Percentiles rank a stretch among this genome's conserved stretches.
phyloP scores from a whole-genome alignment of 371 early-diverging fungal species.

The Parasitella parasitica region DNA sequence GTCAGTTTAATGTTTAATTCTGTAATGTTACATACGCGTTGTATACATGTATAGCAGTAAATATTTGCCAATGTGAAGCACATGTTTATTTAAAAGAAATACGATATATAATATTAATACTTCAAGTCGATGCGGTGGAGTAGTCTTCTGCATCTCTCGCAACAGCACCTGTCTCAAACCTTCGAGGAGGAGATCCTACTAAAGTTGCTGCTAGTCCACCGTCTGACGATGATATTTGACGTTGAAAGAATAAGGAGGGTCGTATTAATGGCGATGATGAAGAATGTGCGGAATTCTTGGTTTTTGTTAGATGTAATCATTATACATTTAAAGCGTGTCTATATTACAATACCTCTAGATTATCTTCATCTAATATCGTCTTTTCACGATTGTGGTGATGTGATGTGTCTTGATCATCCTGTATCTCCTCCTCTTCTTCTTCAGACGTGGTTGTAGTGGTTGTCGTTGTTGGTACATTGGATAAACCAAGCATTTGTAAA shows the following conservation, averaged over 20 bases:
- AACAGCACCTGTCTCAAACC: constrained; percentile 1
- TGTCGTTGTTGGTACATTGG: not conserved
- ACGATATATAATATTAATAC: not conserved
- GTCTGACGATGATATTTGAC: constrained; percentile 19
- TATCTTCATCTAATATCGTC: constrained; percentile 19
- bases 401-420: constrained; percentile 2
- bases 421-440: constrained; percentile 15
- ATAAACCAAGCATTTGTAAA: constrained; percentile 32
- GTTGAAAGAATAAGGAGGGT: constrained; percentile 11
- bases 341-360: constrained; percentile 8
- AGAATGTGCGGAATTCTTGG: constrained; percentile 2
- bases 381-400: constrained; percentile 22
- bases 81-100: too few relatives aligned
- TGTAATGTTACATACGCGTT: too few relatives aligned
- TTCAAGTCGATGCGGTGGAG: not conserved
- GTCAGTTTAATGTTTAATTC: too few relatives aligned
- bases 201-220: constrained; percentile 34
- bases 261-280: constrained; percentile 12
- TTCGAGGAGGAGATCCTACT: constrained; percentile 34
- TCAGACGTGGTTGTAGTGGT: constrained; percentile 3
- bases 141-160: not conserved
- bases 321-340: not conserved
- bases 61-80: too few relatives aligned
- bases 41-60: too few relatives aligned
- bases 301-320: not conserved